phyloP scores from a whole-genome alignment of 805 yeast genomes.

The Saturnispora hagleri region DNA sequence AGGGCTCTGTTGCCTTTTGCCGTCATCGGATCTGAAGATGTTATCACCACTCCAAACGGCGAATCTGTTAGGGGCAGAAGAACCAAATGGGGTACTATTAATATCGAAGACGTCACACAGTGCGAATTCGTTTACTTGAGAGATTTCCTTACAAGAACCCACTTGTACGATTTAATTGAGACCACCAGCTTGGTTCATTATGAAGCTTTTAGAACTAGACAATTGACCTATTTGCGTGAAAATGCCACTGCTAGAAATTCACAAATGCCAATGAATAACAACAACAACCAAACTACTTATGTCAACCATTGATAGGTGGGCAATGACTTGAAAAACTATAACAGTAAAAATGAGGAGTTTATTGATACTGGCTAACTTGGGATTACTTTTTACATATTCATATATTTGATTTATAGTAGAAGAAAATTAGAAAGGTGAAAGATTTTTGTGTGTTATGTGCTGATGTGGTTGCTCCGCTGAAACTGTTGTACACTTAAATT shows the following conservation, averaged over 20 bases:
- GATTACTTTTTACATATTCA: not conserved
- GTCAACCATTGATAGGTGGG: not conserved
- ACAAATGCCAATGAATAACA: constrained; percentile 17
- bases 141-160: constrained; percentile 91
- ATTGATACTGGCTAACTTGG: not conserved
- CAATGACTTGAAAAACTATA: not conserved
- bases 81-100: constrained; percentile 89
- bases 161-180: constrained; percentile 91
- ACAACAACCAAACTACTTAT: not conserved
- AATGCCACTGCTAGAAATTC: constrained; percentile 47
- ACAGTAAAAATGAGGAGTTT: no score
- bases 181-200: constrained; percentile 82
- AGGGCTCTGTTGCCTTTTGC: constrained; percentile 86
- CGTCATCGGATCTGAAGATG: constrained; percentile 80
- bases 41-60: constrained; percentile 61
- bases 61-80: constrained; percentile 80
- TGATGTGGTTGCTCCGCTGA: no score
- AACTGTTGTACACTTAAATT: not conserved
- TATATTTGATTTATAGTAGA: not conserved
- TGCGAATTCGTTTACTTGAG: constrained; percentile 93
- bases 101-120: constrained; percentile 89
- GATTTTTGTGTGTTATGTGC: no score
- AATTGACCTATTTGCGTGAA: constrained; percentile 87
- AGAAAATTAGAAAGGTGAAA: not conserved
- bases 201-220: constrained; percentile 89